These are phyloP conservation scores for Sphagnum magellanicum DNA, from an alignment of 228 moss, liverwort and hornwort genomes.

Conservation along the genomic window DNA sequence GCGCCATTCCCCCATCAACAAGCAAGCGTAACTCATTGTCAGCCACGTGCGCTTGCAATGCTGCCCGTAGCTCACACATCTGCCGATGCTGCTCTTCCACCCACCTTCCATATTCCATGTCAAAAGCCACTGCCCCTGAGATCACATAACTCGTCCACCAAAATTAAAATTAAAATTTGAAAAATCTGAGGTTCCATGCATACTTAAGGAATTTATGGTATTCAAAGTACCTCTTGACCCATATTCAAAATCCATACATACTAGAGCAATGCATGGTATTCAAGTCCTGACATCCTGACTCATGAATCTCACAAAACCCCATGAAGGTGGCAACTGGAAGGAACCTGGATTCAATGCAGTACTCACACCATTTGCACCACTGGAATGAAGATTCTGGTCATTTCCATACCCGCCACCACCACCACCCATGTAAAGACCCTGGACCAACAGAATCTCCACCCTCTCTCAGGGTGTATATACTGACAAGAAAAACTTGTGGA, in stretches of 20 bases:
- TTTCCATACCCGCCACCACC: conserved; percentile 49
- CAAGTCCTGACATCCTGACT: no score
- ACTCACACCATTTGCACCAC: conserved; percentile 56
- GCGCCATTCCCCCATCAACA: conserved; percentile 95
- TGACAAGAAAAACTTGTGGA: no score
- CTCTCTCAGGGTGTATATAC: not conserved
- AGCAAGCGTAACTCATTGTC: conserved; percentile 92
- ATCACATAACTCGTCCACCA: not conserved
- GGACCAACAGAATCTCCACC: conserved; percentile 29
- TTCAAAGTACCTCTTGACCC: no score
- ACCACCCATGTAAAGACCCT: conserved; percentile 71
- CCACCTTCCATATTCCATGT: conserved; percentile 96
- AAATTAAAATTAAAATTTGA: not conserved
- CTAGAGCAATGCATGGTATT: no score
- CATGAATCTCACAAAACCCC: no score
- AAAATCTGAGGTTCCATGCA: not conserved
- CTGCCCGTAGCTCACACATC: conserved; percentile 95
- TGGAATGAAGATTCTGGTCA: conserved; percentile 78
- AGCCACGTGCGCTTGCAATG: conserved; percentile 93
- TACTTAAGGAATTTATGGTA: no score
- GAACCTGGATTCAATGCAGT: conserved; percentile 79
- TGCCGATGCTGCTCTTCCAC: conserved; percentile 97
- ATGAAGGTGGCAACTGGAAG: no score
- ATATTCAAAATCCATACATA: no score
- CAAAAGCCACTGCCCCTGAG: conserved; percentile 93